phyloP scores from a whole-genome alignment of 495 filamentous ascomycete species.

The Physcia stellaris region DNA sequence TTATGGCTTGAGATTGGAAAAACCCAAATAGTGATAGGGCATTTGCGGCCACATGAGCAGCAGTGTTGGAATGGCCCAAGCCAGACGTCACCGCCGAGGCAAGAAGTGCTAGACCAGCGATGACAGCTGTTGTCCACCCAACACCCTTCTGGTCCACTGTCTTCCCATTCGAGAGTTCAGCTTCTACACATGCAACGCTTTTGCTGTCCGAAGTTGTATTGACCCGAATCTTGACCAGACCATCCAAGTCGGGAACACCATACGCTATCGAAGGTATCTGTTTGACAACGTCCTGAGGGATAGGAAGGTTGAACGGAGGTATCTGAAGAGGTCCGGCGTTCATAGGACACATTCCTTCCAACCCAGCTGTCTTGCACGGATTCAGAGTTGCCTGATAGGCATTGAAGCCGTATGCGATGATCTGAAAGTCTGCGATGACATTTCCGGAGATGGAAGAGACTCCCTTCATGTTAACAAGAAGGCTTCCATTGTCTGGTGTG shows the following conservation, averaged over 20 bases:
- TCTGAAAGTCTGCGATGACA: slow-evolving; percentile 61
- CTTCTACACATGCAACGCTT: slow-evolving; percentile 78
- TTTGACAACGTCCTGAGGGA: slow-evolving; percentile 40
- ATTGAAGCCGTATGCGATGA: slow-evolving; percentile 72
- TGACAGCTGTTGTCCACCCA: slow-evolving; percentile 77
- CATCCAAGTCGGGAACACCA: slow-evolving; percentile 84
- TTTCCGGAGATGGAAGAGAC: slow-evolving; percentile 75
- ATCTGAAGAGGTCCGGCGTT: slow-evolving; percentile 68
- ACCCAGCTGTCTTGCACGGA: slow-evolving; percentile 52
- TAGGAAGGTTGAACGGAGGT: slow-evolving; percentile 45
- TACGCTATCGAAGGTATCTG: slow-evolving; percentile 76
- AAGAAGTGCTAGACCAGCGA: slow-evolving; percentile 70
- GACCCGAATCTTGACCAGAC: slow-evolving; percentile 68
- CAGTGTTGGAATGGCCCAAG: slow-evolving; percentile 86
- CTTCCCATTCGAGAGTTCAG: slow-evolving; percentile 79
- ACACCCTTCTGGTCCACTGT: slow-evolving; percentile 84
- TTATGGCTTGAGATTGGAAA: slow-evolving; percentile 94
- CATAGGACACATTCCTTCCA: slow-evolving; percentile 88
- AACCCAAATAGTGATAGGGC: slow-evolving; percentile 86
- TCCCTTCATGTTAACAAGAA: slow-evolving; percentile 65
- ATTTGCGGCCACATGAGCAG: slow-evolving; percentile 88
- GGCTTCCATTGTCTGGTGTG: slow-evolving; percentile 58
- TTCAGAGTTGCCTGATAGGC: slow-evolving; percentile 50
- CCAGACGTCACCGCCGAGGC: slow-evolving; percentile 73
- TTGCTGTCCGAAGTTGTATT: slow-evolving; percentile 45